Percentiles rank a stretch among this genome's conserved stretches.
phyloP scores from a whole-genome alignment of 768 basidiomycete species.

The Boletellus emodensis region DNA sequence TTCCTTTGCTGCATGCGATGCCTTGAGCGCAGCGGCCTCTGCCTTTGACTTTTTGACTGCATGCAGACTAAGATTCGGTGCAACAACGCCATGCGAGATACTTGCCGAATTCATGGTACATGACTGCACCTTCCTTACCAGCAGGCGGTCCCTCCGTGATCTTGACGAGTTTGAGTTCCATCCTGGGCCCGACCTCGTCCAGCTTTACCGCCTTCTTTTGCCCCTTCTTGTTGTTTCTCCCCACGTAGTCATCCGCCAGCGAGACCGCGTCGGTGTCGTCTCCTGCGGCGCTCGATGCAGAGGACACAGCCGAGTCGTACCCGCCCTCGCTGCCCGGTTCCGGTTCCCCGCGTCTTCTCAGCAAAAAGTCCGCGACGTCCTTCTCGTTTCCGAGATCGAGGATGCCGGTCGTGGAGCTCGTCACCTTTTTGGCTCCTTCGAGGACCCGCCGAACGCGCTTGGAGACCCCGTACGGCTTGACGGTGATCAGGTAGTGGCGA shows the following conservation, averaged over 20 bases:
- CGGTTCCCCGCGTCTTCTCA: conserved; percentile 62
- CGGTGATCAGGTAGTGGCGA: conserved; percentile 92
- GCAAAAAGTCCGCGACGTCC: conserved; percentile 93
- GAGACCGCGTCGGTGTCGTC: conserved; percentile 79
- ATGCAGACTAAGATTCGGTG: conserved; percentile 5
- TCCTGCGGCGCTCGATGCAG: conserved; percentile 76
- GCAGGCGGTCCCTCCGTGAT: conserved; percentile 89
- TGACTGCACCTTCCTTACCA: conserved; percentile 83
- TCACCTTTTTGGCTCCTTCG: conserved; percentile 47
- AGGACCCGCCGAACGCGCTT: conserved; percentile 85
- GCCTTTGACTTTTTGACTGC: conserved; percentile 88
- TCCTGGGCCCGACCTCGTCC: conserved; percentile 91
- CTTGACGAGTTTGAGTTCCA: conserved; percentile 92
- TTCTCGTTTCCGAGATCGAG: conserved; percentile 85
- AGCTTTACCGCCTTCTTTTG: conserved; percentile 86
- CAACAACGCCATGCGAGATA: conserved; percentile 8
- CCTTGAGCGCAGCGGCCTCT: conserved; percentile 61
- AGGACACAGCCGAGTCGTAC: conserved; percentile 79
- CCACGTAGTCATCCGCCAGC: conserved; percentile 91
- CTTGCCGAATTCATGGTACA: conserved; percentile 93
- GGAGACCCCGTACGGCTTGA: conserved; percentile 92
- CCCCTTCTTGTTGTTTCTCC: conserved; percentile 89
- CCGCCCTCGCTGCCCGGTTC: conserved; percentile 57
- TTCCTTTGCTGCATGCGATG: conserved; percentile 73
- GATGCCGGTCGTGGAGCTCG: conserved; percentile 35